Conservation (phyloP, 176 grass and related monocot genomes). For the Saccharum spontaneum region DNA sequence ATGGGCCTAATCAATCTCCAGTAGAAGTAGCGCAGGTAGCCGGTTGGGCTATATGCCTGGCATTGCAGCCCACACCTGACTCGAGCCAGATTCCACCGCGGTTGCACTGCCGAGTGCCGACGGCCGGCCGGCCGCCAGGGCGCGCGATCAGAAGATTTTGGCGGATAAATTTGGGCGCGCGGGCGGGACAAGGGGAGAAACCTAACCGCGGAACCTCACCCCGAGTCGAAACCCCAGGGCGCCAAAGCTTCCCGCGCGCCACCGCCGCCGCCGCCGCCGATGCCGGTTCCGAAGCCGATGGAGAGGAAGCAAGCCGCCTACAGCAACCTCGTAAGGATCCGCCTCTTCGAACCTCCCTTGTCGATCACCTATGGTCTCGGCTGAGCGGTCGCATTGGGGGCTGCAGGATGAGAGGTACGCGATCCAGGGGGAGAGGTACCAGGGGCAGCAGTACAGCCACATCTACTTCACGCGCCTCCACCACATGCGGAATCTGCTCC, state of each 20-base stretch:
- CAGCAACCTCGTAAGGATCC: constrained; percentile 55
- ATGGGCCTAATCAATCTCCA: background rate
- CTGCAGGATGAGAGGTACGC: constrained; percentile 82
- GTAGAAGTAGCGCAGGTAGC: background rate
- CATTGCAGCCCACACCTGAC: background rate
- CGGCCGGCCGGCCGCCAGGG: background rate
- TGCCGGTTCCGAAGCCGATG: constrained; percentile 33
- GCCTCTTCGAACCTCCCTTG: background rate
- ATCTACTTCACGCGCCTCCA: constrained; percentile 96
- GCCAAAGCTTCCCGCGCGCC: constrained; percentile 30
- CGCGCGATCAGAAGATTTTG: background rate
- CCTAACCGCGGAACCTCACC: background rate
- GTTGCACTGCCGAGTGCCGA: background rate
- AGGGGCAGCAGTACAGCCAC: constrained; percentile 95
- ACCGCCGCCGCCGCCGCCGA: constrained; percentile 46
- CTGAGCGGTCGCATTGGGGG: background rate
- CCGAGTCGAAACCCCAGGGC: background rate
- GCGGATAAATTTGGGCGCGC: constrained; percentile 33
- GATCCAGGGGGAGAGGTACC: constrained; percentile 87
- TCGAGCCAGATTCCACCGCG: background rate
- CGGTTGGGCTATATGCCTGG: background rate
- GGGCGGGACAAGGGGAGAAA: constrained; percentile 24
- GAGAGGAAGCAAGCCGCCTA: constrained; percentile 87
- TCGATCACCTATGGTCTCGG: background rate
- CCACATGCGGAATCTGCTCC: constrained; percentile 70